Base-by-base conservation (phyloP, 495 filamentous ascomycete species). In the Neurospora sp. region DNA sequence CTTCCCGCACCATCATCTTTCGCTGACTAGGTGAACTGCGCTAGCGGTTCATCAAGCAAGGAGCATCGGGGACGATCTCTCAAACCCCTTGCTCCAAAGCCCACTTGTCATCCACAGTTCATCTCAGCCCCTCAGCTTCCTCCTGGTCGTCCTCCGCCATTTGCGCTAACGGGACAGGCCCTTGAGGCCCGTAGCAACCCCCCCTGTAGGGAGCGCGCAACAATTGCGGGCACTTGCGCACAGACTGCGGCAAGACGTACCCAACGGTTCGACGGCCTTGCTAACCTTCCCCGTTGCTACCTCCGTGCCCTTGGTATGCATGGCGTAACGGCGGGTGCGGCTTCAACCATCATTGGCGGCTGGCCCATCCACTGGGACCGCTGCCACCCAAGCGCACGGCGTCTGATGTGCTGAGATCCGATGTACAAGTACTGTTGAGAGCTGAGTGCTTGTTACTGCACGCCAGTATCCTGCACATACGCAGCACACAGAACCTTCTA, bases 401-500 rank as follows among this genome's bases (percentile, higher is more conserved):
- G 39, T 69, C 40, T 66, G 40, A 31, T 48, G 27, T 38, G 70
- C 42, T 72, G 20, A 38, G 31, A 38, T 31, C 20, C 59, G 37
- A 72, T 72, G 72, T 69, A 72, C 69, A 40, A 39, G 40, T 62
- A 48, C 41, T 20, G 41, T 71, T 27, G n/a, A 41, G 70, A 40
- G 27, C 70, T 20, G 70, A 40, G 38, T 71, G 37, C 38, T 71
- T 71, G 70, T 71, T 23, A 48, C 37, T 71, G 27, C 70, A 46
- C 70, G 38, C 5, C 70, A 48, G 11, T 23, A 66, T 20, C 18
- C 27, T 37, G 31, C 46, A 39, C 35, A 39, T 41, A 40, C 71
- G 38, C 74, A 70, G 41, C 54, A 75, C 76, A 78, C 59, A 76
- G 72, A 66, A 78, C 76, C 76, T 79, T 78, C 74, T 76, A 76